Conservation (phyloP, 257 asterid genomes). For the Gardenia jasminoides region DNA sequence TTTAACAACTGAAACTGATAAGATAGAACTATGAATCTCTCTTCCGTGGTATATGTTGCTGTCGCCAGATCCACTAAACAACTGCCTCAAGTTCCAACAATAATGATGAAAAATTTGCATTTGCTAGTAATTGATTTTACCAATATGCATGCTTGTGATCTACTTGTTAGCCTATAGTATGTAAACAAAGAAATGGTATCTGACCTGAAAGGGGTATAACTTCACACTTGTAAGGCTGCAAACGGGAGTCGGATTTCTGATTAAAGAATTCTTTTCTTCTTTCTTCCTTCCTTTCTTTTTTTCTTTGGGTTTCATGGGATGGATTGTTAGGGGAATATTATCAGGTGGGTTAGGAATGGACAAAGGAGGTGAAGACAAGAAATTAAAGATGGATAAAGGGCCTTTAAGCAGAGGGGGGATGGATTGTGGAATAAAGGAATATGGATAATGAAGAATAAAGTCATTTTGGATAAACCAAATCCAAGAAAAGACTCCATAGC, state of each 20-base stretch:
- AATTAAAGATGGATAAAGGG: slow-evolving; percentile 33
- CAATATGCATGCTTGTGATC: not conserved
- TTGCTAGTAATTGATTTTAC: not conserved
- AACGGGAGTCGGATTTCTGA: too few relatives aligned
- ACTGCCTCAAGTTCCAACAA: too few relatives aligned
- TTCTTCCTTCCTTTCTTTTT: too few relatives aligned
- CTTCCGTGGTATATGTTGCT: too few relatives aligned
- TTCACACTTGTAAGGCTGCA: not conserved
- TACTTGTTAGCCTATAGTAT: too few relatives aligned
- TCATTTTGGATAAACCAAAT: slow-evolving; percentile 31
- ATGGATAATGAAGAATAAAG: slow-evolving; percentile 56
- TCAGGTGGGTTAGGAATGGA: slow-evolving; percentile 15
- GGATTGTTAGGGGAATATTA: not conserved
- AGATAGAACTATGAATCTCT: too few relatives aligned
- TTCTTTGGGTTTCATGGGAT: not conserved
- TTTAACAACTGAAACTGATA: too few relatives aligned
- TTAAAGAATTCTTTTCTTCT: too few relatives aligned
- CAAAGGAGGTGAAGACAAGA: slow-evolving; percentile 40
- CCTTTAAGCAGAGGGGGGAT: slow-evolving; percentile 33
- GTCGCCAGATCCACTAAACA: too few relatives aligned
- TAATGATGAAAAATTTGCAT: too few relatives aligned
- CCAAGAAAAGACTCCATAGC: slow-evolving; percentile 12
- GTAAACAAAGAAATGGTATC: too few relatives aligned
- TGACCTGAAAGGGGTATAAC: too few relatives aligned
- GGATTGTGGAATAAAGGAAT: slow-evolving; percentile 56